A percentile compares a stretch with the other conserved stretches of the same genome.
Evolutionary conservation across 2,329 filamentous ascomycete genomes (phyloP).

Genomic region (Spiromastix sp.): DNA sequence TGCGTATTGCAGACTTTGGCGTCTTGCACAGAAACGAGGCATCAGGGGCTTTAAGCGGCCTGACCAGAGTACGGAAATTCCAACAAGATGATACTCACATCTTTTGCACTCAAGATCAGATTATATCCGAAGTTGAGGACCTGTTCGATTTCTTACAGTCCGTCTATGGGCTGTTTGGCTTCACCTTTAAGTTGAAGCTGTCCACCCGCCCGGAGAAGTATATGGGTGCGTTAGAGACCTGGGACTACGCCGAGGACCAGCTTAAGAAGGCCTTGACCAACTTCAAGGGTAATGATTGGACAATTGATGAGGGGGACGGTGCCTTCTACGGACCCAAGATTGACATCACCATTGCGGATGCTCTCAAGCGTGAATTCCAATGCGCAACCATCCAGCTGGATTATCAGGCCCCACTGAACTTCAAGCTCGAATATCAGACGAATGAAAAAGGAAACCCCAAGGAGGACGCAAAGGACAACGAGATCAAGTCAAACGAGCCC

Average conservation of each 20-base stretch:
- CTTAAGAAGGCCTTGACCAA: conserved; percentile 68
- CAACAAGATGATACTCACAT: conserved; percentile 96
- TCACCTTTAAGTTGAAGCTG: conserved; percentile 87
- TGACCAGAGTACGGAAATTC: conserved; percentile 88
- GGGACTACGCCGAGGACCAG: conserved; percentile 78
- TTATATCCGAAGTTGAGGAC: conserved; percentile 63
- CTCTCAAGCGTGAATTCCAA: conserved; percentile 72
- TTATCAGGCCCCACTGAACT: conserved; percentile 76
- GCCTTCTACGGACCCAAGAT: conserved; percentile 99
- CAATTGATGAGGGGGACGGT: conserved; percentile 86
- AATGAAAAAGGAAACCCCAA: conserved; percentile 47
- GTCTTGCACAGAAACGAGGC: conserved; percentile 92
- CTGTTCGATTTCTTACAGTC: conserved; percentile 78
- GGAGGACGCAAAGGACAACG: conserved; percentile 28
- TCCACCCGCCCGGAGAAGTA: conserved; percentile 85
- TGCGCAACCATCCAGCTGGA: conserved; percentile 93
- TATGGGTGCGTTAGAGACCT: conserved; percentile 75
- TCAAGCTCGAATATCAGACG: conserved; percentile 78
- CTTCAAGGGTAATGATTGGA: conserved; percentile 70
- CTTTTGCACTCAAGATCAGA: conserved; percentile 79
- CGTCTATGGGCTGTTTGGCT: conserved; percentile 74
- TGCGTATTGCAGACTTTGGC: conserved; percentile 91
- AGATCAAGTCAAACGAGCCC: conserved; percentile 24
- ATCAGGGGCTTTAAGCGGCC: conserved; percentile 78
- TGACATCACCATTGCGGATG: conserved; percentile 88